phyloP scores from a whole-genome alignment of 2,329 filamentous ascomycete species.

The Diaporthe sp. region DNA sequence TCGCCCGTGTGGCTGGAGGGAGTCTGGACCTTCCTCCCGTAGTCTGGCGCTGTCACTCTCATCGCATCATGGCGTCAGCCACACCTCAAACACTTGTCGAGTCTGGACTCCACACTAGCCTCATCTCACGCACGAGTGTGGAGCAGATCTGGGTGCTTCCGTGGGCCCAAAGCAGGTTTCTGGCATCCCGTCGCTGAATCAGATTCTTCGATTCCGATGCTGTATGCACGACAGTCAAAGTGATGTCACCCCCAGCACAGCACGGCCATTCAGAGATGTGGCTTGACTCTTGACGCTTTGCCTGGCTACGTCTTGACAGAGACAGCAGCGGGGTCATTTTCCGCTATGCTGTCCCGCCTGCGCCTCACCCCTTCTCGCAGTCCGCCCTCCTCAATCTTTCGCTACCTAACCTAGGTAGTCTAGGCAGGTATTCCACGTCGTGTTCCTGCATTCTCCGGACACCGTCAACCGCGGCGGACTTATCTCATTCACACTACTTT shows the following conservation, averaged over 20 bases:
- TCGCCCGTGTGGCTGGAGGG: slow-evolving; percentile 22
- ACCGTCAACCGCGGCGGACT: not conserved
- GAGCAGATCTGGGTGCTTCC: slow-evolving; percentile 18
- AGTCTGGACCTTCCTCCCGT: not conserved
- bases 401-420: not conserved
- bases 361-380: not conserved
- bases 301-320: not conserved
- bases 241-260: slow-evolving; percentile 36
- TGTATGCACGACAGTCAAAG: slow-evolving; percentile 7
- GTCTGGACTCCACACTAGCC: slow-evolving; percentile 28
- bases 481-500: not conserved
- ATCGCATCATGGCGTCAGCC: slow-evolving; percentile 34
- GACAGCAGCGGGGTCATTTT: not conserved
- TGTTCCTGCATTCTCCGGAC: slow-evolving; percentile 28
- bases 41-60: not conserved
- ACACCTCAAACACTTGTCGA: not conserved
- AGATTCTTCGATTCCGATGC: slow-evolving; percentile 14
- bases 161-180: slow-evolving; percentile 38
- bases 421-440: not conserved
- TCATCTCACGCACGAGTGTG: slow-evolving; percentile 30
- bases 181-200: slow-evolving; percentile 24
- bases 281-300: slow-evolving; percentile 26
- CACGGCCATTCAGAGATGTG: slow-evolving; percentile 30
- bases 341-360: not conserved
- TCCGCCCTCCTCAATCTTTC: not conserved